phyloP scores from a whole-genome alignment of 495 filamentous ascomycete species.

The Talaromyces borbonicus region DNA sequence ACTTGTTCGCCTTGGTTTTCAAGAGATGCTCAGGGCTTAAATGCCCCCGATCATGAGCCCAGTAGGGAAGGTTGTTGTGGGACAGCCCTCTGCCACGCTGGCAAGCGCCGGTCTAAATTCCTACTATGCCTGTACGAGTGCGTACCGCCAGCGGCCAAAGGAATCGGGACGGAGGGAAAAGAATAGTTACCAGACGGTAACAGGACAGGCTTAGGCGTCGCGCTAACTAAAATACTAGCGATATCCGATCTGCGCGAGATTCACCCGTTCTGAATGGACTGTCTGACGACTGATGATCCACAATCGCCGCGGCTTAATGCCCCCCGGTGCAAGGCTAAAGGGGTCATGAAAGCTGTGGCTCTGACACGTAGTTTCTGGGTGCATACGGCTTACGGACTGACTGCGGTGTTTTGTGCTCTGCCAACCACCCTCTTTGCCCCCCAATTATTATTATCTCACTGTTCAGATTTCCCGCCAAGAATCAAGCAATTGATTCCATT shows the following conservation, averaged over 20 bases:
- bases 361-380: constrained; percentile 9
- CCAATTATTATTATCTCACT: no score
- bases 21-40: no score
- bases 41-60: no score
- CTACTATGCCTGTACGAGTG: constrained; percentile 2
- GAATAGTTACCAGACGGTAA: background rate
- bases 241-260: constrained; percentile 7
- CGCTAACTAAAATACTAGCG: constrained; percentile 7
- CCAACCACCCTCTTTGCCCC: constrained; percentile 7
- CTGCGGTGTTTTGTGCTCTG: background rate
- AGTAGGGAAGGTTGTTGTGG: constrained; percentile 1
- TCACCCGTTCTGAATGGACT: constrained; percentile 4
- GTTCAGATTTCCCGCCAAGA: background rate
- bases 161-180: no score
- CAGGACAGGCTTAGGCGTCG: background rate
- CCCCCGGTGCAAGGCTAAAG: background rate
- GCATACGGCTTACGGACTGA: no score
- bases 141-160: no score
- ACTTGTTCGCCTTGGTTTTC: background rate
- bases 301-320: constrained; percentile 6
- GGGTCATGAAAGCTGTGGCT: constrained; percentile 7
- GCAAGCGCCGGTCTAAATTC: constrained; percentile 9
- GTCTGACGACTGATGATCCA: constrained; percentile 6
- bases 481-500: background rate
- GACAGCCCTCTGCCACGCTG: constrained; percentile 11